A percentile compares a stretch with the other conserved stretches of the same genome.
These are phyloP conservation scores for Mortierella sp. DNA, from an alignment of 371 early-diverging fungal species.

Conservation along the genomic window DNA sequence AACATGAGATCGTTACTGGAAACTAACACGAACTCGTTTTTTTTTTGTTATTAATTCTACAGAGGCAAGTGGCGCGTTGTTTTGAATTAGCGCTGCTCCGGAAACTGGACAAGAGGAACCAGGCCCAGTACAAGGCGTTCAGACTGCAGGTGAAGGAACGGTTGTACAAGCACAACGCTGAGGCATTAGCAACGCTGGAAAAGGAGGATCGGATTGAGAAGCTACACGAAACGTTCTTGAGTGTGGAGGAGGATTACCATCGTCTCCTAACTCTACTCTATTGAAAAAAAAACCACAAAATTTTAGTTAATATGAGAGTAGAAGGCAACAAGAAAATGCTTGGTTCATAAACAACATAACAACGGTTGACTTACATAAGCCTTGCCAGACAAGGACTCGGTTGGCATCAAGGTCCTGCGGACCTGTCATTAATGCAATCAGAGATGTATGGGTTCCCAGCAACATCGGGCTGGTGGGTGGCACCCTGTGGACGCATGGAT, in stretches of 20 bases:
- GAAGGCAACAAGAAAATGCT: background rate
- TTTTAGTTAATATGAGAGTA: background rate
- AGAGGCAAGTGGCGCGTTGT: constrained; percentile 85
- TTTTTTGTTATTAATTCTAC: background rate
- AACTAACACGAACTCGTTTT: background rate
- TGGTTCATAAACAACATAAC: too few relatives aligned
- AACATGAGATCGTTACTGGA: background rate
- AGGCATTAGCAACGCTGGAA: constrained; percentile 66
- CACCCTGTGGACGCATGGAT: background rate
- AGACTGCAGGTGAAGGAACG: constrained; percentile 87
- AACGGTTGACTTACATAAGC: too few relatives aligned
- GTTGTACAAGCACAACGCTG: constrained; percentile 80
- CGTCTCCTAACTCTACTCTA: constrained; percentile 71
- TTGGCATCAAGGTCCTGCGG: too few relatives aligned
- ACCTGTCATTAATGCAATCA: too few relatives aligned
- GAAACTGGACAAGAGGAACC: constrained; percentile 67
- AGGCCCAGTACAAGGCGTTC: constrained; percentile 67
- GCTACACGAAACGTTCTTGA: constrained; percentile 79
- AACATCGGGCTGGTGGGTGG: background rate
- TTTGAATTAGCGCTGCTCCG: constrained; percentile 82
- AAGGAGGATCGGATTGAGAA: constrained; percentile 76
- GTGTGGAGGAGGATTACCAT: constrained; percentile 86
- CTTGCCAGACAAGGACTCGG: too few relatives aligned
- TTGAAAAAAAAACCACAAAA: background rate
- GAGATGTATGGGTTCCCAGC: too few relatives aligned